Base-by-base conservation (phyloP, 176 grass and related monocot species). In the Aegilops bicornis region DNA sequence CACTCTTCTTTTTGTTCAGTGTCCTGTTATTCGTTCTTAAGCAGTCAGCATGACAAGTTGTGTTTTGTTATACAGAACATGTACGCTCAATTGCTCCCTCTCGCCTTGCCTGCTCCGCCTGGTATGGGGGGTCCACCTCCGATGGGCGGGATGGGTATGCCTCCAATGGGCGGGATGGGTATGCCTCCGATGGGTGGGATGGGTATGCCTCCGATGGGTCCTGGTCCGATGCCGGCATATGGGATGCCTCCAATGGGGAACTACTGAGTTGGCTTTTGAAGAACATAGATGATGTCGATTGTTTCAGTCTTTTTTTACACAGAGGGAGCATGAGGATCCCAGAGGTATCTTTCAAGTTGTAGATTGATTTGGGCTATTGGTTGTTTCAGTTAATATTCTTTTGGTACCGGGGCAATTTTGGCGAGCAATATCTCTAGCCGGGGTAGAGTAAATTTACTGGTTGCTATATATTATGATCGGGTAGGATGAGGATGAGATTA, bases 1-100 rank as follows among this genome's bases (percentile, higher is more conserved):
- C 10, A 1, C 59, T 70, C 23, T 7, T 30, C 8, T 45, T 64
- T 48, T 64, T 24, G 45, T 70, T 84, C 7, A 35, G 31, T 27
- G 62, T 56, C 30, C 17, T 81, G 19, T 31, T 48, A 20, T 66
- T 52, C 13, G 7, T 64, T 69, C 20, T 78, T 70, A 81, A 48
- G 40, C 11, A 82, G 79, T 65, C 62, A 30, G 33, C 36, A 54
- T 82, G 69, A 84, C 35, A 78, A 71, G 42, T 20, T 40, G 43
- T 9, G 29, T 90, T 81, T 10, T n/a, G 23, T 86, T 87, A 33
- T 83, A 90, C 94, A 98, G 96, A 96, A 98, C 82, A 98, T 98
- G 96, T 96, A 96, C 25, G 96, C 96, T 1, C 96, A 94, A 52
- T 80, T 98, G 79, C 93, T 98, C 83, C 96, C 93, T 70, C 93